A percentile compares a stretch with the other conserved stretches of the same genome.
These are phyloP conservation scores for Scutellaria baicalensis DNA, from an alignment of 257 asterid species.

Conservation along the genomic window DNA sequence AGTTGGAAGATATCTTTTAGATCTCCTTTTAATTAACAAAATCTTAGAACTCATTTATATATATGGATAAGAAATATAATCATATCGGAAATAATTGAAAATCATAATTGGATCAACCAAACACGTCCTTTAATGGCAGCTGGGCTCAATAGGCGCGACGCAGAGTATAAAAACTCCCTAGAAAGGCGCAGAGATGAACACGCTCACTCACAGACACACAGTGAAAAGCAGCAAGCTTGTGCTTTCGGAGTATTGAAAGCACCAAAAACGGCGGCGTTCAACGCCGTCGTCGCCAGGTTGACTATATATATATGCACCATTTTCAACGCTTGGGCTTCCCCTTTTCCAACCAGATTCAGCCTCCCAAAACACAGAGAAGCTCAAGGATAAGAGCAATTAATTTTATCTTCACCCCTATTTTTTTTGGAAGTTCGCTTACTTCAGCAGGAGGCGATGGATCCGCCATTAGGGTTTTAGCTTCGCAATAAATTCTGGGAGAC, in stretches of 20 bases:
- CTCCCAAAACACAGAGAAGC: neutral
- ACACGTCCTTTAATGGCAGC: neutral
- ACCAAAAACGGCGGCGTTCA: conserved; percentile 30
- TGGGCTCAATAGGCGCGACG: neutral
- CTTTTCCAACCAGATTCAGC: conserved; percentile 6
- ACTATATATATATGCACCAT: neutral
- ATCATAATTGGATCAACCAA: neutral
- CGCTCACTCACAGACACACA: neutral
- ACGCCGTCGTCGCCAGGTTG: conserved; percentile 18
- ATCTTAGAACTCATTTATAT: no score
- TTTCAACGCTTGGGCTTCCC: conserved; percentile 3
- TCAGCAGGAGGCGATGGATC: conserved; percentile 40
- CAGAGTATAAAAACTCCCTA: neutral
- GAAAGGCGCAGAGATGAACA: conserved; percentile 2
- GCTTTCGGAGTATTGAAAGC: neutral
- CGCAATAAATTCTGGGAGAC: neutral
- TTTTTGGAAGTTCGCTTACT: conserved; percentile 17
- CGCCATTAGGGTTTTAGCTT: conserved; percentile 29
- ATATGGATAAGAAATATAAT: neutral
- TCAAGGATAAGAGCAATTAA: neutral
- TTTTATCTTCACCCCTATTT: conserved; percentile 3
- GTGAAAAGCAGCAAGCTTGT: conserved; percentile 8
- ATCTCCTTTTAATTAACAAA: no score
- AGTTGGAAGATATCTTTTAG: no score
- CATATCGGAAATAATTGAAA: neutral